phyloP scores from a whole-genome alignment of 2,329 filamentous ascomycete genomes.

The Emmonsiellopsis sp. region DNA sequence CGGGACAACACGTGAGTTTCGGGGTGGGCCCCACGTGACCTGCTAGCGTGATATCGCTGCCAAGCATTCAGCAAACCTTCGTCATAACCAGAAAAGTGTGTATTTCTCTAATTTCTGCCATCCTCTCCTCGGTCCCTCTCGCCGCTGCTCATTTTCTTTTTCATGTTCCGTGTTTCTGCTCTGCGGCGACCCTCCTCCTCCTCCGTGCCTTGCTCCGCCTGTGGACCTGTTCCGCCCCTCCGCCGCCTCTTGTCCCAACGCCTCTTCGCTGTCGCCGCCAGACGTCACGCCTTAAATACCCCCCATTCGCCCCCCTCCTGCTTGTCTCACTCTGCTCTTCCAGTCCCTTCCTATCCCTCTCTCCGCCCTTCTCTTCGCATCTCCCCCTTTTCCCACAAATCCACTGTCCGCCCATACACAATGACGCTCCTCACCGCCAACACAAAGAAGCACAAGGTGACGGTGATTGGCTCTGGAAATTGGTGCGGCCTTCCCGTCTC shows the following conservation, averaged over 20 bases:
- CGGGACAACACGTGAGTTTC: background rate
- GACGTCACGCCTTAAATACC: background rate
- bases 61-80: too few species aligned
- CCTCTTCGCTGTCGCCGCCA: background rate
- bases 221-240: background rate
- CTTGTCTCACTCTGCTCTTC: background rate
- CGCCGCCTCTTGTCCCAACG: background rate
- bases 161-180: background rate
- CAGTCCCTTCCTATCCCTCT: background rate
- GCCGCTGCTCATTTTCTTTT: background rate
- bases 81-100: too few species aligned
- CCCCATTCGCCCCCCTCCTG: background rate
- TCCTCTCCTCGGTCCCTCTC: background rate
- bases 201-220: background rate
- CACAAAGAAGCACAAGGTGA: constrained; percentile 79
- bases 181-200: background rate
- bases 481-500: constrained; percentile 50
- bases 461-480: constrained; percentile 90
- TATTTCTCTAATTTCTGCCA: too few species aligned
- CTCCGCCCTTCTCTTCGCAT: background rate
- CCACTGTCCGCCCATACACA: constrained; percentile 9
- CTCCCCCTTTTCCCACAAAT: background rate
- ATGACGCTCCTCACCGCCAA: constrained; percentile 45
- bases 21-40: background rate
- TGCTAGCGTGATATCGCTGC: too few species aligned